Base-by-base conservation (phyloP, 495 filamentous ascomycete species). In the Aspergillus mulundensis region DNA sequence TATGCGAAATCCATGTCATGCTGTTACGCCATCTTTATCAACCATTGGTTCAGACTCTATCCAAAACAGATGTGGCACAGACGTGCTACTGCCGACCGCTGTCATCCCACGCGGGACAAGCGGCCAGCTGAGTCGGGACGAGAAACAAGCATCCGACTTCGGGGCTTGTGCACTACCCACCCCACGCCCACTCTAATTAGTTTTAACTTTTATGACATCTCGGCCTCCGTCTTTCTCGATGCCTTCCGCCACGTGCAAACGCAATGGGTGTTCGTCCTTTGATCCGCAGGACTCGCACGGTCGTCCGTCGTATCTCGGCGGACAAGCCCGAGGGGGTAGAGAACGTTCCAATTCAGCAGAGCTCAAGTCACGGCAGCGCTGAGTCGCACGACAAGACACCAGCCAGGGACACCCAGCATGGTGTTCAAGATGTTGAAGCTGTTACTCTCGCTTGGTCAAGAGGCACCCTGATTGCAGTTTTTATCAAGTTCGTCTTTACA, bases 371-470 rank as follows among this genome's bases (percentile, higher is more conserved):
- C 12, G 44, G 24, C 44, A 15, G 24, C 44, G 32, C 44, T 28
- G 25, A 7, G n/a, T 3, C 44, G 18, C 23, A 25, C 25, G 45
- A 48, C 5, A 32, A 32, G 23, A 28, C 20, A 21, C 43, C 43
- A 28, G 14, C 43, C 20, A 15, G 6, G 2, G 8, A 25, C 16
- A n/a, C 25, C 25, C 51, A 59, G 38, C 39, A 30, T 38, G 56
- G 56, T 50, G 56, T 59, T 42, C 42, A 50, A 24, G 44, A 53
- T 5, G 38, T 45, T 7, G 58, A 60, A 40, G 58, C 58, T 11
- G 43, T 60, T 28, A 64, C 67, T 5, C 34, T 56, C 20, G 49
- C 53, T 11, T 70, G 67, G 67, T 61, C 61, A 16, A 66, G 50
- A 39, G 51, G 39, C 11, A 51, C 63, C 7, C 56, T 70, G 11